Conservation (phyloP, 768 basidiomycete genomes). For the Xanthoconium stramineum region DNA sequence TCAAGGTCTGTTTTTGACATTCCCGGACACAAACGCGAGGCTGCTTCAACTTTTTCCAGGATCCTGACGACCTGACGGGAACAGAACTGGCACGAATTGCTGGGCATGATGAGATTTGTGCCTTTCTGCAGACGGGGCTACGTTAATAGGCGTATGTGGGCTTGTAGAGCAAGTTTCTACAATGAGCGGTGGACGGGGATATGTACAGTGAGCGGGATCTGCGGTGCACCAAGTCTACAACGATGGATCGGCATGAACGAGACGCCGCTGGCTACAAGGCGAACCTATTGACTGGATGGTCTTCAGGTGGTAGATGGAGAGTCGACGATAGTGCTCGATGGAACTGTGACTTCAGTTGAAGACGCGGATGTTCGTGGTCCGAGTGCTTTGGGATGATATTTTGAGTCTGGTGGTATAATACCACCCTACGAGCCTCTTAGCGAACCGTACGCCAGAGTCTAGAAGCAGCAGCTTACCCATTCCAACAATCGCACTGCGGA, state of each 20-base stretch:
- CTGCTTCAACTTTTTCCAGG: constrained; percentile 39
- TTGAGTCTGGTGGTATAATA: constrained; percentile 54
- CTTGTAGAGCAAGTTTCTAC: constrained; percentile 6
- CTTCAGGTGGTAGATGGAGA: constrained; percentile 5
- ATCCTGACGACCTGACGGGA: constrained; percentile 62
- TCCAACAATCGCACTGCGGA: constrained; percentile 74
- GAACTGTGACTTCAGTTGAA: not conserved
- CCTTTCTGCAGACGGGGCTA: constrained; percentile 20
- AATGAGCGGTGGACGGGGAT: not conserved
- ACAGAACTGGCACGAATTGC: constrained; percentile 58
- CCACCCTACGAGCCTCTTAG: constrained; percentile 46
- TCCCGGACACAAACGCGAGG: not conserved
- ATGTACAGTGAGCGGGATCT: not conserved
- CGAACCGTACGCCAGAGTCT: not conserved
- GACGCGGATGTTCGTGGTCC: constrained; percentile 11
- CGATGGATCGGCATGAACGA: not conserved
- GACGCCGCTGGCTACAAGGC: not conserved
- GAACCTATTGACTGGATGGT: not conserved
- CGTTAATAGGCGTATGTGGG: constrained; percentile 13
- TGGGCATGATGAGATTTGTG: constrained; percentile 52
- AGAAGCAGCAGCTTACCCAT: constrained; percentile 45
- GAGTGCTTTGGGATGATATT: constrained; percentile 45
- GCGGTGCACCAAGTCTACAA: not conserved
- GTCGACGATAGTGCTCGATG: not conserved
- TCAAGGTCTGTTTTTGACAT: constrained; percentile 49